phyloP scores from a whole-genome alignment of 2,329 filamentous ascomycete species.

The Hypoxylon sp. region DNA sequence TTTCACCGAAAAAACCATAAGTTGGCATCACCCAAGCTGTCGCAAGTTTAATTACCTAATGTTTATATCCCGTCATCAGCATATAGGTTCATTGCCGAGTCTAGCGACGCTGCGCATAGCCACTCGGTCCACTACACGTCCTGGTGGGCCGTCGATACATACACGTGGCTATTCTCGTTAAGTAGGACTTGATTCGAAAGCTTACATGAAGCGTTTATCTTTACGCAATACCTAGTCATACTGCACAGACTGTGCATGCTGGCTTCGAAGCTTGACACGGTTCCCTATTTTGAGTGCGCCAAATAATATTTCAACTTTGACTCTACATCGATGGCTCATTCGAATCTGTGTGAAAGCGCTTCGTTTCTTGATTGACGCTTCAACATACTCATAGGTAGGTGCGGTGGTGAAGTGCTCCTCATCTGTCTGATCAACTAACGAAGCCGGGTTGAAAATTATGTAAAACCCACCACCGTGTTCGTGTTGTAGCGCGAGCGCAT shows the following conservation, averaged over 20 bases:
- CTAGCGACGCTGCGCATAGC: conserved; percentile 7
- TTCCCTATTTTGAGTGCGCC: neutral
- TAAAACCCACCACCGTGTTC: neutral
- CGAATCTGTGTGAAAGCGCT: neutral
- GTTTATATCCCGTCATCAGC: conserved; percentile 2
- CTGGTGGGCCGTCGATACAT: conserved; percentile 1
- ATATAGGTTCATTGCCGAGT: conserved; percentile 6
- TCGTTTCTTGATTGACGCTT: neutral
- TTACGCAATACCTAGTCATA: neutral
- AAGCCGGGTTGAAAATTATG: neutral
- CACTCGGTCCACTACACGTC: neutral
- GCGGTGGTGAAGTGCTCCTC: neutral
- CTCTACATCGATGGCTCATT: neutral
- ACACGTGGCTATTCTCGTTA: conserved; percentile 12
- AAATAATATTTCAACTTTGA: neutral
- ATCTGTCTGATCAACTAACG: neutral
- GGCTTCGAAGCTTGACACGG: neutral
- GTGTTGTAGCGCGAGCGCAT: neutral
- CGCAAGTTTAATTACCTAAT: conserved; percentile 11
- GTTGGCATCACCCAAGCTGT: conserved; percentile 7
- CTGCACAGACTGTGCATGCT: neutral
- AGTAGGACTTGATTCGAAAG: neutral
- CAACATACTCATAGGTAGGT: neutral
- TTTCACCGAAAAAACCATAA: conserved; percentile 23
- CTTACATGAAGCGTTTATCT: neutral